Evolutionary conservation across 371 early-diverging fungal species (phyloP), one percentile per base, ranked within the genome.

Genomic region (Basidiobolus meristosporus): DNA sequence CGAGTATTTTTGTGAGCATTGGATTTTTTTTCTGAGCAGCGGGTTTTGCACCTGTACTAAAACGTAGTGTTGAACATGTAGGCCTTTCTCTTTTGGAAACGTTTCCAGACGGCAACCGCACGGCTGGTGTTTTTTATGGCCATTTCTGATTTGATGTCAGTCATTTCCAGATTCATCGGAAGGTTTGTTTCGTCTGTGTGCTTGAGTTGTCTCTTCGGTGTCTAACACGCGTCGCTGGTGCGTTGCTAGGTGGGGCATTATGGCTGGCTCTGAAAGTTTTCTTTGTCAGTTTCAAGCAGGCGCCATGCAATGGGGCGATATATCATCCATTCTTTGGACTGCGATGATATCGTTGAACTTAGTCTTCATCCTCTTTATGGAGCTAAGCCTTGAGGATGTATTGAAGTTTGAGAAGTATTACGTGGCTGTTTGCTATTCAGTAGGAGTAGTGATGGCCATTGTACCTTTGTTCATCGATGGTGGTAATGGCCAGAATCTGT

Each of bases 261-360:
- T 34, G 18, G 14, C 34, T 18, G 34, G 34, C n/a, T 16, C 34
- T 4, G 18, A 34, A 5, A 34, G 18, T 34, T 5, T 18, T 16
- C 18, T 34, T n/a, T 34, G 34, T 18, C 34, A 34, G 18, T 18
- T 34, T 14, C 34, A 34, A 18, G 34, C 34, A 12, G 34, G 16
- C 18, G 34, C 16, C 18, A 34, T 34, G 34, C 34, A 34, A 34
- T 34, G 34, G 34, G 34, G 34, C n/a, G 34, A 34, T 34, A 34
- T 34, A 4, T 34, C 34, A n/a, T 34, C 34, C 5, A 34, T 34
- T 34, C 34, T 34, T 16, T 34, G 34, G 34, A 34, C 34, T 14
- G 34, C 16, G 7, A 34, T 34, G 34, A 34, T 34, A 34, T 34
- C 34, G 16, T 16, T 34, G 16, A 34, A 34, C n/a, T 18, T 34